Evolutionary conservation across 805 yeast genomes (phyloP).

Genomic region (Yamadazyma olivae): DNA sequence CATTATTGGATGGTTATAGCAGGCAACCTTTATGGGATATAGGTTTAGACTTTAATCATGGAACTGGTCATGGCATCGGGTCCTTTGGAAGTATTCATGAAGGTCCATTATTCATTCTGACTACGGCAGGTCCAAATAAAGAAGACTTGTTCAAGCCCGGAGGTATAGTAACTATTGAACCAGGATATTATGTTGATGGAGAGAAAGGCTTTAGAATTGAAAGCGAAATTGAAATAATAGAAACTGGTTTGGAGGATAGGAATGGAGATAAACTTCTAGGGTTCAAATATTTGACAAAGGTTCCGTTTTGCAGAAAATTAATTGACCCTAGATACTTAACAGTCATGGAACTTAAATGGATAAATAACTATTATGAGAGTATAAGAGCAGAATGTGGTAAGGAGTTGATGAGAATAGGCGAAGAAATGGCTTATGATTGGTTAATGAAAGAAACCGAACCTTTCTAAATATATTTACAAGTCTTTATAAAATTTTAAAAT

Average conservation of each 20-base stretch:
- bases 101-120: slow-evolving; percentile 83
- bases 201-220: slow-evolving; percentile 88
- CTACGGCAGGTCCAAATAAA: slow-evolving; percentile 49
- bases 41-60: slow-evolving; percentile 88
- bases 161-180: slow-evolving; percentile 84
- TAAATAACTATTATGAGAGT: slow-evolving; percentile 34
- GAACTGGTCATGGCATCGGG: slow-evolving; percentile 98
- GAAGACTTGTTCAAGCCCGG: slow-evolving; percentile 49
- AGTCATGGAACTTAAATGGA: slow-evolving; percentile 33
- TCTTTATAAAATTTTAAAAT: slow-evolving; percentile 54
- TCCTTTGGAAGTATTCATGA: slow-evolving; percentile 90
- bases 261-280: slow-evolving; percentile 30
- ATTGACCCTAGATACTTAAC: slow-evolving; percentile 31
- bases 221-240: slow-evolving; percentile 66
- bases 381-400: slow-evolving; percentile 30
- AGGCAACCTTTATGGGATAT: slow-evolving; percentile 77
- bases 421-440: slow-evolving; percentile 67
- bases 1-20: slow-evolving; percentile 79
- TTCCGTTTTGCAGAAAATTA: slow-evolving; percentile 50
- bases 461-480: slow-evolving; percentile 6
- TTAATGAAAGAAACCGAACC: slow-evolving; percentile 61
- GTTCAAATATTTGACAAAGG: slow-evolving; percentile 40
- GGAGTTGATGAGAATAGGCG: slow-evolving; percentile 50
- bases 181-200: slow-evolving; percentile 91
- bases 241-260: slow-evolving; percentile 33